Base-by-base conservation (phyloP, 805 yeast genomes). In the Zygosaccharomyces bailii region DNA sequence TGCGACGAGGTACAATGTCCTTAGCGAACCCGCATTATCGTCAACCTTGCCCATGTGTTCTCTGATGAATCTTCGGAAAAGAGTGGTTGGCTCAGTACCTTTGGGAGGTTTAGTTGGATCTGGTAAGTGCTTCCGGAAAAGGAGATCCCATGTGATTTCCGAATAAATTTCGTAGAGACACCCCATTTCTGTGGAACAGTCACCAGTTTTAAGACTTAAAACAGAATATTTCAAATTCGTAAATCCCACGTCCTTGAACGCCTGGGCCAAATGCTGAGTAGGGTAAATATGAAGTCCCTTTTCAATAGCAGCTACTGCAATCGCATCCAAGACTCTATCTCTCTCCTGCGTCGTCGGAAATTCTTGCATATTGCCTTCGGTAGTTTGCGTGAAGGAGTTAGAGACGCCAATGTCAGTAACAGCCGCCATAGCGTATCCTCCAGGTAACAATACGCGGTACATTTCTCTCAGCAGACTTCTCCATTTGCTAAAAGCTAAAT, bases 21-120 rank as follows among this genome's bases (percentile, higher is more conserved):
- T 55, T 7, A 55, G 39, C 13, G 57, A 56, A 2, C 66, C 66
- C 10, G 65, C 56, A 17, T 49, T 43, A 19, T 54, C 50, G 42
- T 63, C 64, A 5, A 53, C 37, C 31, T 54, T 51, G 10, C 51
- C 59, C 56, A 56, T 50, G 41, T 59, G 65, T 24, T 63, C 67
- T 29, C 51, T 44, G 10, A 56, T 44, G 34, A 56, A 61, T 21
- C 58, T 52, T 43, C 54, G 49, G 16, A 62, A 53, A 23, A 58
- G 42, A 4, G 55, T 45, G 16, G 56, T 38, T 3, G 57, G 56
- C 34, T 57, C 45, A 7, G 51, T 45, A 16, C 49, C 56, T 8
- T 51, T 49, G 5, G 55, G 53, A 8, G 50, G 44, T 1, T 37
- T 35, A 9, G 45, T 46, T 2, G 50, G 44, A 17, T 49, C 50